These are phyloP conservation scores for Dioscorea cayenensis DNA, from an alignment of 116 monocot species.

Conservation along the genomic window DNA sequence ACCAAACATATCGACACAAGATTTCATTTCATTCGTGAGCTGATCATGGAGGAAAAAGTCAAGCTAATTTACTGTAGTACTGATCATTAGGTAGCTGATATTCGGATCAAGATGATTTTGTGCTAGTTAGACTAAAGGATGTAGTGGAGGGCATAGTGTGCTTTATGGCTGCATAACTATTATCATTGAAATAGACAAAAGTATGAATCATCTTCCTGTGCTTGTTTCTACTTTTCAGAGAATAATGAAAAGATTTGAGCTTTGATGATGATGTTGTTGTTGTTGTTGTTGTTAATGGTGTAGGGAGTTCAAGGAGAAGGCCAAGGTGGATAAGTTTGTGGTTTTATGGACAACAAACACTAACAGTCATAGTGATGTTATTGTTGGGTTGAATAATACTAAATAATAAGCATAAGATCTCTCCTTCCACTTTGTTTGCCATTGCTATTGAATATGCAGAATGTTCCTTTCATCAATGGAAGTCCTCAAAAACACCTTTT, in stretches of 20 bases:
- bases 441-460: conserved; percentile 77
- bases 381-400: conserved; percentile 85
- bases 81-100: too few relatives aligned
- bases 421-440: conserved; percentile 82
- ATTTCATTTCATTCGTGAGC: too few relatives aligned
- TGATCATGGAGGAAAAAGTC: too few relatives aligned
- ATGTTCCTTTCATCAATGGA: conserved; percentile 91
- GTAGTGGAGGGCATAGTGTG: too few relatives aligned
- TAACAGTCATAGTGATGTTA: conserved; percentile 86
- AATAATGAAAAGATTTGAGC: not conserved
- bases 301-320: conserved; percentile 94
- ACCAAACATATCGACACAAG: too few relatives aligned
- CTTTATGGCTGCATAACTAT: too few relatives aligned
- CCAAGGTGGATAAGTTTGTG: conserved; percentile 85
- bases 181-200: too few relatives aligned
- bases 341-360: conserved; percentile 99
- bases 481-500: conserved; percentile 99
- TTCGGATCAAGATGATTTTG: too few relatives aligned
- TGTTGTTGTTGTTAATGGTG: not conserved
- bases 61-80: too few relatives aligned
- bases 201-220: too few relatives aligned
- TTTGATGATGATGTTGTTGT: not conserved
- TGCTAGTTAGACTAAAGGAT: too few relatives aligned
- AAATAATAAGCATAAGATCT: conserved; percentile 77
- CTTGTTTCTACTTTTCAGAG: too few relatives aligned